Evolutionary conservation across 305 asterid species (phyloP), one percentile per base, ranked within the genome.

Genomic region (Lippia alba): DNA sequence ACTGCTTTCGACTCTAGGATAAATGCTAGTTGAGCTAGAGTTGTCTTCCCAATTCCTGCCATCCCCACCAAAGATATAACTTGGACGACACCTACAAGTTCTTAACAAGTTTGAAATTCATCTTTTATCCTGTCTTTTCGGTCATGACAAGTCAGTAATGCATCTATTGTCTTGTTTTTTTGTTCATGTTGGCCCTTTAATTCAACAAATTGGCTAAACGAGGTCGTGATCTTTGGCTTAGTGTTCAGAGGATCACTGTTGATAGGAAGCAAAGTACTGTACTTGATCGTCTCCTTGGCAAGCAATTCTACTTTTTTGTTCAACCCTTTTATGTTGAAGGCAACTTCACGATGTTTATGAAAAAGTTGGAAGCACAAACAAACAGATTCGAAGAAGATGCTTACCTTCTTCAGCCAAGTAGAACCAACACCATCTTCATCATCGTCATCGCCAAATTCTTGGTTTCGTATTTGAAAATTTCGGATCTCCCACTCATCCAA

Each of bases 11-110:
- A 73, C 71, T 19, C 14, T 8, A 0, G 20, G 24, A 67, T 63
- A 16, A 16, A 73, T 19, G 54, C 78, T 56, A 63, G 49, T 57
- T 54, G 68, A 9, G 81, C 76, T n/a, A 73, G 36, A 2, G 78
- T 72, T n/a, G 78, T 77, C 57, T 77, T 77, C 53, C 75, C 78
- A 15, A 77, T 53, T 45, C 81, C 78, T 16, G 54, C 72, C 19
- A 63, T 61, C 53, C 81, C 78, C 44, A 68, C 71, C 32, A 77
- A 51, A 16, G 76, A 55, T 10, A 55, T n/a, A 15, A 64, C 56
- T 5, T 20, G 39, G 69, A 61, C 10, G 4, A n/a, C n/a, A n/a
- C n/a, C n/a, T n/a, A 34, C 40, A 34, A 34, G 40, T 3, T 34
- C 40, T 34, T 34, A 6, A 6, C 40, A 34, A n/a, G n/a, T n/a